phyloP scores from a whole-genome alignment of 257 asterid species.

The Jacaranda mimosifolia region DNA sequence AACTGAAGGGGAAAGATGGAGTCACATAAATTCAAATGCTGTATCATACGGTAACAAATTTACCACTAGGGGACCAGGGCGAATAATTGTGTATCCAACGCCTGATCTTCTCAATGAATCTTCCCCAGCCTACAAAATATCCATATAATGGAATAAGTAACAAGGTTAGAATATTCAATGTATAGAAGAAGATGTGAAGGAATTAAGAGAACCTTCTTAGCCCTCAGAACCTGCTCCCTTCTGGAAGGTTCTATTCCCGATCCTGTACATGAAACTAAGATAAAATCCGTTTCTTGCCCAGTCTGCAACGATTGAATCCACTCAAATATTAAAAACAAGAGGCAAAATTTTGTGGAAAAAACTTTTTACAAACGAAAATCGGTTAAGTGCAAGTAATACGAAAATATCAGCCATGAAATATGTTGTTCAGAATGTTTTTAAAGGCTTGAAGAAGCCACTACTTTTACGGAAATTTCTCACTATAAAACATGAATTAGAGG shows the following conservation, averaged over 20 bases:
- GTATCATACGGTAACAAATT: background rate
- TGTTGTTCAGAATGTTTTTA: too few relatives aligned
- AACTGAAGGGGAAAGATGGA: too few relatives aligned
- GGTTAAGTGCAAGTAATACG: background rate
- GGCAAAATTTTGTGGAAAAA: background rate
- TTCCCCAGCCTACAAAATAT: constrained; percentile 79
- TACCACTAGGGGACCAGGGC: constrained; percentile 97
- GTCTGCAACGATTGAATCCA: constrained; percentile 64
- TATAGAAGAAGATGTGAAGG: constrained; percentile 23
- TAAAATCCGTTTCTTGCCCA: constrained; percentile 95
- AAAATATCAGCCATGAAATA: too few relatives aligned
- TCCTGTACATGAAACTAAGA: constrained; percentile 96
- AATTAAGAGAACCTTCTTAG: constrained; percentile 73
- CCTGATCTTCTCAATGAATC: constrained; percentile 92
- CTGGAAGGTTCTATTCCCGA: constrained; percentile 82
- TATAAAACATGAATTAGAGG: too few relatives aligned
- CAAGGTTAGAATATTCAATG: constrained; percentile 14
- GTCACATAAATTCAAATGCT: background rate
- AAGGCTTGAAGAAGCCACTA: too few relatives aligned
- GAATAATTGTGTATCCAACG: constrained; percentile 94
- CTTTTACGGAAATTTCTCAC: too few relatives aligned
- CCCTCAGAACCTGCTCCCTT: constrained; percentile 91
- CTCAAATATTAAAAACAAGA: constrained; percentile 18
- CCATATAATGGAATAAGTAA: constrained; percentile 28
- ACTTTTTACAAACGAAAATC: background rate